Conservation (phyloP, 441 rosid species). For the Breynia disticha region DNA sequence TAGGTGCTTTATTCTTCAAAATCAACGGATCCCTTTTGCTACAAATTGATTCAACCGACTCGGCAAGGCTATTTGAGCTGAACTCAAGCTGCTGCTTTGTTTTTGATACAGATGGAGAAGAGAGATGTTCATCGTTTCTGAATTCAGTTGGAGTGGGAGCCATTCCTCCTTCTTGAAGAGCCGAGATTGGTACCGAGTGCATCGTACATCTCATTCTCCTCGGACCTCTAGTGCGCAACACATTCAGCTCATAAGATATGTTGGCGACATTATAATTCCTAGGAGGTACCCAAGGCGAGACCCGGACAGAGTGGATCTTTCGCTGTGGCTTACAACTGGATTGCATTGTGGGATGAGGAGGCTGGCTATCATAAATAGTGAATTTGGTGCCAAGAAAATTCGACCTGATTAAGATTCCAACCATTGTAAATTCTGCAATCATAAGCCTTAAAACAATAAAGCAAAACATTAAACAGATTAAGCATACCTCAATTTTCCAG, state of each 20-base stretch:
- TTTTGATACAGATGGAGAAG: constrained; percentile 19
- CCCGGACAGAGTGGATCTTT: constrained; percentile 36
- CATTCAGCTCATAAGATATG: constrained; percentile 70
- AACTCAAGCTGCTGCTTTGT: constrained; percentile 32
- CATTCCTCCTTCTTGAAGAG: constrained; percentile 63
- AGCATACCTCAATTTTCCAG: constrained; percentile 69
- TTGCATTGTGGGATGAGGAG: constrained; percentile 26
- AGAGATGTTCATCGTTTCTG: constrained; percentile 16
- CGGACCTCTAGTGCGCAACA: constrained; percentile 83
- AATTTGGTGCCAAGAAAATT: constrained; percentile 90
- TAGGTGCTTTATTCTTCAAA: constrained; percentile 79
- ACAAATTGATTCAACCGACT: constrained; percentile 14
- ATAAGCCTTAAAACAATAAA: too few relatives aligned
- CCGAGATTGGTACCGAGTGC: constrained; percentile 52
- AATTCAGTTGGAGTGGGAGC: constrained; percentile 47
- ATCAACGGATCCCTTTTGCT: constrained; percentile 35
- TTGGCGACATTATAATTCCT: constrained; percentile 38
- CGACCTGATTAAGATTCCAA: constrained; percentile 43
- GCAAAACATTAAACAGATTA: constrained; percentile 5
- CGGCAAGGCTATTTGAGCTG: constrained; percentile 26
- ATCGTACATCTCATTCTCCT: constrained; percentile 80
- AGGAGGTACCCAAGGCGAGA: constrained; percentile 30
- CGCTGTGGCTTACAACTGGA: constrained; percentile 22
- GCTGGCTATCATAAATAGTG: constrained; percentile 57
- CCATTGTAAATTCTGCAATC: constrained; percentile 13